These are phyloP conservation scores for Leptographium lundbergii DNA, from an alignment of 2,329 filamentous ascomycete species.

Conservation along the genomic window DNA sequence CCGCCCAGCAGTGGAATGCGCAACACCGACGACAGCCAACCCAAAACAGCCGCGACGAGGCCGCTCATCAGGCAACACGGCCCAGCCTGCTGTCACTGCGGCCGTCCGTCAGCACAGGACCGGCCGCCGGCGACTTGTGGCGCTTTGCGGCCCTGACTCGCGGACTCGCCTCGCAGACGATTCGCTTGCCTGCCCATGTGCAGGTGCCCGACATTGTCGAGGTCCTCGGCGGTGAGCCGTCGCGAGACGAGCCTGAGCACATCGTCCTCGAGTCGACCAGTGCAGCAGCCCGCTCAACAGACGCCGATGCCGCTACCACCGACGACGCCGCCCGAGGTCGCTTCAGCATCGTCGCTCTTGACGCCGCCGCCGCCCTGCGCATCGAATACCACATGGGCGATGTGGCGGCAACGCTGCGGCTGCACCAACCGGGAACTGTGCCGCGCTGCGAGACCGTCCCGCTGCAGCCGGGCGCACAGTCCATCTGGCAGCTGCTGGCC, in stretches of 20 bases:
- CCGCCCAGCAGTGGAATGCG: conserved; percentile 49
- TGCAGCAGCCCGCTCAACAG: conserved; percentile 29
- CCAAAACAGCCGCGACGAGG: neutral
- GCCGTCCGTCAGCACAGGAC: neutral
- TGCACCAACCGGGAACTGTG: conserved; percentile 2
- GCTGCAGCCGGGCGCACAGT: conserved; percentile 13
- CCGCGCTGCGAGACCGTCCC: conserved; percentile 11
- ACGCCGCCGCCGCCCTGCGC: conserved; percentile 41
- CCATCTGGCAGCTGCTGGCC: conserved; percentile 39
- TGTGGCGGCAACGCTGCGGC: conserved; percentile 21
- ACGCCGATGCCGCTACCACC: neutral
- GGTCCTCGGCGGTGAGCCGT: conserved; percentile 21
- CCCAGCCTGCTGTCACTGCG: conserved; percentile 20
- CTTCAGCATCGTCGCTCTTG: conserved; percentile 62
- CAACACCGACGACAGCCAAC: conserved; percentile 11
- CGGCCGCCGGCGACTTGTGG: no score
- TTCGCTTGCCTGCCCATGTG: conserved; percentile 32
- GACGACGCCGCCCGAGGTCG: conserved; percentile 34
- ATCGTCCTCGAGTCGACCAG: conserved; percentile 50
- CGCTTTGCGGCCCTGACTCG: neutral
- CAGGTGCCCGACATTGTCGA: conserved; percentile 44
- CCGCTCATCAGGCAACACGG: conserved; percentile 20
- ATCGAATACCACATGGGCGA: conserved; percentile 45
- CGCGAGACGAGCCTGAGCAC: conserved; percentile 22
- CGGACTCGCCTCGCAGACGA: conserved; percentile 25